phyloP scores from a whole-genome alignment of 306 rosid genomes.

The Inga leiocalycina region DNA sequence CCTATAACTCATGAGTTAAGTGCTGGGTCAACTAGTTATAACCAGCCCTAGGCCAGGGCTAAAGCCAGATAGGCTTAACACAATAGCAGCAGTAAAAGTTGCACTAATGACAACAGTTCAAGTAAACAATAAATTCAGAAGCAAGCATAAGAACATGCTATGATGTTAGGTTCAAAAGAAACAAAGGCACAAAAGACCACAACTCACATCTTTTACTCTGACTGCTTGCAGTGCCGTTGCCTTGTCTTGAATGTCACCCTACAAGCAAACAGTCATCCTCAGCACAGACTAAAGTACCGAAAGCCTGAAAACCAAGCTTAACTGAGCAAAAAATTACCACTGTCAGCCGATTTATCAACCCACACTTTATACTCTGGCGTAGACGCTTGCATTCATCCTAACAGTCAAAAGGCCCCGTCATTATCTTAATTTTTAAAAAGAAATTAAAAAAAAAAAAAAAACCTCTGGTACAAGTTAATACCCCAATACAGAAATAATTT shows the following conservation, averaged over 20 bases:
- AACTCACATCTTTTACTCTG: constrained; percentile 96
- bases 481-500: constrained; percentile 8
- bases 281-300: constrained; percentile 29
- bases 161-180: neutral
- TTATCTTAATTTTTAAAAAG: constrained; percentile 15
- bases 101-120: neutral
- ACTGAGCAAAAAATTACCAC: constrained; percentile 65
- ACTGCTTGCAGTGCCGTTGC: constrained; percentile 78
- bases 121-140: constrained; percentile 4
- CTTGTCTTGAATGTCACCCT: constrained; percentile 98
- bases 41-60: neutral
- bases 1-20: neutral
- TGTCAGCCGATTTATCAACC: constrained; percentile 80
- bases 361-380: constrained; percentile 98
- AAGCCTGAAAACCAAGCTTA: constrained; percentile 24
- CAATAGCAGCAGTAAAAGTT: constrained; percentile 6
- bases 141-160: constrained; percentile 13
- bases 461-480: constrained; percentile 11
- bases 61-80: neutral
- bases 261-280: constrained; percentile 38
- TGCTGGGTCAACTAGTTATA: neutral
- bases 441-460: neutral
- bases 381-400: constrained; percentile 99
- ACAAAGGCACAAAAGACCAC: constrained; percentile 2
- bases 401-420: constrained; percentile 27